Percentiles rank a stretch among this genome's conserved stretches.
Evolutionary conservation across 768 basidiomycete species (phyloP).

Genomic region (Suillus alpinus): DNA sequence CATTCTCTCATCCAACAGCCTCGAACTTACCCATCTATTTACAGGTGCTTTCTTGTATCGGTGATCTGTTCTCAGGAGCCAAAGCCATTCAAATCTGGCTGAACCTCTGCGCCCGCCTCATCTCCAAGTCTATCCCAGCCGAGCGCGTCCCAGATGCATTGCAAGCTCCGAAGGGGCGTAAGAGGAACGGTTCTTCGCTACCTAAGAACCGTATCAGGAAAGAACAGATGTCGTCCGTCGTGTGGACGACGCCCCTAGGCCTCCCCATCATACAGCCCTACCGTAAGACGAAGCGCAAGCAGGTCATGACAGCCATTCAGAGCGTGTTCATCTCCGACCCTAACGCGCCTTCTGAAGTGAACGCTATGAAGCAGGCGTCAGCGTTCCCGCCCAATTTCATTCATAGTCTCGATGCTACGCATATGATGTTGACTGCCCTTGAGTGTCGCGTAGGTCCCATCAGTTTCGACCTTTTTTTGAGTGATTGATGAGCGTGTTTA

Average conservation of each 20-base stretch:
- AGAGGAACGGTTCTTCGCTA: conserved; percentile 21
- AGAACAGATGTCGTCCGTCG: conserved; percentile 93
- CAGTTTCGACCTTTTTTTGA: not conserved
- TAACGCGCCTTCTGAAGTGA: conserved; percentile 72
- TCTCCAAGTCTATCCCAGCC: conserved; percentile 81
- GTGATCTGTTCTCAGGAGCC: conserved; percentile 91
- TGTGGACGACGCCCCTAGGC: conserved; percentile 96
- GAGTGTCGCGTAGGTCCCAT: conserved; percentile 68
- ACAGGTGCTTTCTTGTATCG: conserved; percentile 76
- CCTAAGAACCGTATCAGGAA: conserved; percentile 49
- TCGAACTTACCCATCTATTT: not conserved
- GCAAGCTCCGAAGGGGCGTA: conserved; percentile 5
- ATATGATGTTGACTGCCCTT: conserved; percentile 96
- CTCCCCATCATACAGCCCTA: conserved; percentile 97
- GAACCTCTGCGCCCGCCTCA: conserved; percentile 75
- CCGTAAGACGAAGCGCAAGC: conserved; percentile 76
- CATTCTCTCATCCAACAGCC: not conserved
- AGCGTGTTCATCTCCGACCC: conserved; percentile 91
- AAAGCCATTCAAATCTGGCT: conserved; percentile 92
- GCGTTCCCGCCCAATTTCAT: conserved; percentile 99
- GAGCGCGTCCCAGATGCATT: conserved; percentile 55
- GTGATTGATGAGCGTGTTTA: conserved; percentile 8
- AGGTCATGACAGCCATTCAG: conserved; percentile 82
- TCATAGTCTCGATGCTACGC: conserved; percentile 95
- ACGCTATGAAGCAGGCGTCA: conserved; percentile 82